phyloP scores from a whole-genome alignment of 345 rosid genomes.

The Eucalyptus tenuipes region DNA sequence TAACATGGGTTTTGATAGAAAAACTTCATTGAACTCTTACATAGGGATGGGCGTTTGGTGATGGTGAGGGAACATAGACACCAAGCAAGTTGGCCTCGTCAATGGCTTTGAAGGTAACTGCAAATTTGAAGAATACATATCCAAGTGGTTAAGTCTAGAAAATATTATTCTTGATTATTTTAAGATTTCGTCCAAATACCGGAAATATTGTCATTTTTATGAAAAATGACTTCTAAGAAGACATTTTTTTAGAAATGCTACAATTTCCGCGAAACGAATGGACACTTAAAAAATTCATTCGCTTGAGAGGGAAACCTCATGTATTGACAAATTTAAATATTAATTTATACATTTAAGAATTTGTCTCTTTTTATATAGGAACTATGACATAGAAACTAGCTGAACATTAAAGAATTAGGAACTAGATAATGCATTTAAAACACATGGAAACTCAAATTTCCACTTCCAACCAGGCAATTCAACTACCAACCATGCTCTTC shows the following conservation, averaged over 20 bases:
- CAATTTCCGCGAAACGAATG: rapidly evolving
- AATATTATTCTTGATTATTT: too few relatives aligned
- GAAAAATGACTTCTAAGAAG: too few relatives aligned
- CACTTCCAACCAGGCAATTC: background rate
- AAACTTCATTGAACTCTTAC: too few relatives aligned
- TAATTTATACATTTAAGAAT: background rate
- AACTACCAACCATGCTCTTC: background rate
- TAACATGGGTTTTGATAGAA: too few relatives aligned
- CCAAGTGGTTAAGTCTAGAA: background rate
- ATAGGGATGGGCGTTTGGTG: too few relatives aligned
- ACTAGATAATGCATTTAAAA: background rate
- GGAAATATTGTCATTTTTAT: too few relatives aligned
- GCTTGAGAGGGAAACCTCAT: background rate
- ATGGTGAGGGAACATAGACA: rapidly evolving
- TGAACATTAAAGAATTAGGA: background rate
- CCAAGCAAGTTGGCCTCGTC: background rate
- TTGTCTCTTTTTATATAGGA: background rate
- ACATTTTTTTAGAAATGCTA: background rate
- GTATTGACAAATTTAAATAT: background rate
- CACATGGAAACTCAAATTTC: background rate
- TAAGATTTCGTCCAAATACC: too few relatives aligned
- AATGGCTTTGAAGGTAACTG: background rate
- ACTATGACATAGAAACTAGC: rapidly evolving
- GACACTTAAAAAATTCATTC: rapidly evolving
- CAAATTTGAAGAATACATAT: too few relatives aligned